phyloP scores from a whole-genome alignment of 345 rosid species.

The Citrus medica region DNA sequence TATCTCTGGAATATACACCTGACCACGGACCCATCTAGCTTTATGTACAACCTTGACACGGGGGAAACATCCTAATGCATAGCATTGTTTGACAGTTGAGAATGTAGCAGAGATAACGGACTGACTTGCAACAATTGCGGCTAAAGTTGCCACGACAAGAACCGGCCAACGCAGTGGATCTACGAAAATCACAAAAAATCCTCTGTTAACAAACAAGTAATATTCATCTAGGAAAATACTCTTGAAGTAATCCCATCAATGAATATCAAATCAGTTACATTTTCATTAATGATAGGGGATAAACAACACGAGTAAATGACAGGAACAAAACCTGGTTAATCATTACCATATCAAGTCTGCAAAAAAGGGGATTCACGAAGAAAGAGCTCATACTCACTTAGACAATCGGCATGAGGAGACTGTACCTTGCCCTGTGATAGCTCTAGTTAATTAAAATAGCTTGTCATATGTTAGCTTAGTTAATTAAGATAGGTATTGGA shows the following conservation, averaged over 20 bases:
- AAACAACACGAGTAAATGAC: not conserved
- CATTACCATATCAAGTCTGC: not conserved
- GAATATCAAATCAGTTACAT: not conserved
- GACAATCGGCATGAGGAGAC: not conserved
- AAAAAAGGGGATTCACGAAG: not conserved
- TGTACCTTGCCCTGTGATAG: not conserved
- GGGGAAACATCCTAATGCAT: slow-evolving; percentile 89
- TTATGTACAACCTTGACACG: slow-evolving; percentile 88
- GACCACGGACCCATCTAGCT: slow-evolving; percentile 76
- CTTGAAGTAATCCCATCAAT: slow-evolving; percentile 10
- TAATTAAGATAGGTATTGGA: not conserved
- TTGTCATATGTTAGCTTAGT: not conserved
- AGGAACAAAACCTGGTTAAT: not conserved
- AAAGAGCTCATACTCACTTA: not conserved
- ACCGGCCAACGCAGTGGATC: slow-evolving; percentile 79
- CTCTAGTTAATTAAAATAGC: not conserved
- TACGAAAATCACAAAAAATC: slow-evolving; percentile 27
- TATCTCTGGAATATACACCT: slow-evolving; percentile 90
- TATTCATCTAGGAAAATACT: not conserved
- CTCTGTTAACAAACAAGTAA: slow-evolving; percentile 4
- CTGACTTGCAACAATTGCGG: slow-evolving; percentile 84
- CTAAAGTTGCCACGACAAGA: slow-evolving; percentile 66
- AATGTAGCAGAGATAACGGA: slow-evolving; percentile 75
- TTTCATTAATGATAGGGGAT: slow-evolving; percentile 1
- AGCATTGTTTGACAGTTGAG: slow-evolving; percentile 79